Percentiles rank a stretch among this genome's conserved stretches.
phyloP scores from a whole-genome alignment of 345 rosid genomes.

The Salix koriyanagi region DNA sequence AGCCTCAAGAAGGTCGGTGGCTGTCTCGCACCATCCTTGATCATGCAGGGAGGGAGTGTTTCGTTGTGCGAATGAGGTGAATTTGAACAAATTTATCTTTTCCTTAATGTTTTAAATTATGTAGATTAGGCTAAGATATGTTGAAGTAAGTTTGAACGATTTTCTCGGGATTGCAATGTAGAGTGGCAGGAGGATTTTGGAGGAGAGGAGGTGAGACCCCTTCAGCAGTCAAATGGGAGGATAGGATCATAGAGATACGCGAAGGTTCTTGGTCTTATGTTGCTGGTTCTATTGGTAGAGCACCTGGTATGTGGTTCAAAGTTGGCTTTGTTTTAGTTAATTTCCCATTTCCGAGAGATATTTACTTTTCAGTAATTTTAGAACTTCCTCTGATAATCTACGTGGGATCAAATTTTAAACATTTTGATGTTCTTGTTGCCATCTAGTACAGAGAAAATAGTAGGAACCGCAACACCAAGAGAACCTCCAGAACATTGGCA shows the following conservation, averaged over 20 bases:
- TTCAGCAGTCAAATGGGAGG: slow-evolving; percentile 59
- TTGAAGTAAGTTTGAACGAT: neutral
- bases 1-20: slow-evolving; percentile 94
- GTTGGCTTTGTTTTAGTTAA: neutral
- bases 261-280: slow-evolving; percentile 89
- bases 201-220: slow-evolving; percentile 83
- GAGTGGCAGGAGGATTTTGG: slow-evolving; percentile 80
- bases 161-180: slow-evolving; percentile 20
- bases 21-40: slow-evolving; percentile 87
- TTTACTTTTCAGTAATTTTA: neutral
- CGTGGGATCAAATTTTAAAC: neutral
- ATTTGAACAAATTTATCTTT: neutral
- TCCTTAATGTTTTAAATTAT: neutral
- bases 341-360: neutral
- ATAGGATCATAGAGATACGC: slow-evolving; percentile 67
- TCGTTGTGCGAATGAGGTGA: slow-evolving; percentile 72
- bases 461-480: slow-evolving; percentile 72
- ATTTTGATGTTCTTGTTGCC: slow-evolving; percentile 26
- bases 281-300: slow-evolving; percentile 82
- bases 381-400: neutral
- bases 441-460: slow-evolving; percentile 87
- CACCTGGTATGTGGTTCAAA: slow-evolving; percentile 64
- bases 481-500: slow-evolving; percentile 53
- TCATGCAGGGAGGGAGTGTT: slow-evolving; percentile 83
- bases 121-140: neutral